phyloP scores from a whole-genome alignment of 2,329 filamentous ascomycete genomes.

The Neospermospora avenae region DNA sequence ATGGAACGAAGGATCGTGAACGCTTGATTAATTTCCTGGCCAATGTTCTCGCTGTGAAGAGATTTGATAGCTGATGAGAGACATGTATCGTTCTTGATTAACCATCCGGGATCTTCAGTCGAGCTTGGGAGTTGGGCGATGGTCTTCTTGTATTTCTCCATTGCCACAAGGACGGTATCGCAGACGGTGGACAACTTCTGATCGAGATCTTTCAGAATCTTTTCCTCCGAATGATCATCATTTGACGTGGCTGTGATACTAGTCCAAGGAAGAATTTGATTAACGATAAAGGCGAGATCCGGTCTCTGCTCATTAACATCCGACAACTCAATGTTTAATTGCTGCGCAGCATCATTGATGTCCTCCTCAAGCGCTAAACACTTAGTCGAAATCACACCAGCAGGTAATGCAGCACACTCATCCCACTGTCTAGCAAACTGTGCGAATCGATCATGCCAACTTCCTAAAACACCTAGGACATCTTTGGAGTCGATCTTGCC shows the following conservation, averaged over 20 bases:
- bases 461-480: conserved; percentile 45
- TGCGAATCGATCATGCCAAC: conserved; percentile 49
- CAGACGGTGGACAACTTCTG: conserved; percentile 59
- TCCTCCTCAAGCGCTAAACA: conserved; percentile 26
- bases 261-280: conserved; percentile 66
- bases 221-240: conserved; percentile 4
- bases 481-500: conserved; percentile 47
- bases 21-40: conserved; percentile 40
- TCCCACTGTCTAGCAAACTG: conserved; percentile 42
- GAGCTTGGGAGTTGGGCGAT: conserved; percentile 54
- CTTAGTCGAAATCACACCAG: conserved; percentile 44
- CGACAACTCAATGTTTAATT: conserved; percentile 37
- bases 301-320: conserved; percentile 47
- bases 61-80: conserved; percentile 29
- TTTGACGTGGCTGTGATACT: conserved; percentile 27
- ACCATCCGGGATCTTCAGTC: conserved; percentile 60
- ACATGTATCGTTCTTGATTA: conserved; percentile 42
- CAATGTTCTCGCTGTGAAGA: conserved; percentile 29
- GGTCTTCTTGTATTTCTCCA: conserved; percentile 66
- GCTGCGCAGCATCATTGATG: conserved; percentile 17
- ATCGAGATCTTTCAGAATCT: conserved; percentile 46
- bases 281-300: conserved; percentile 60
- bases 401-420: conserved; percentile 48
- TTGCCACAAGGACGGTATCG: conserved; percentile 73
- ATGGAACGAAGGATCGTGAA: conserved; percentile 45